Conservation (phyloP, 2,329 filamentous ascomycete species). For the Botrytis fabae region DNA sequence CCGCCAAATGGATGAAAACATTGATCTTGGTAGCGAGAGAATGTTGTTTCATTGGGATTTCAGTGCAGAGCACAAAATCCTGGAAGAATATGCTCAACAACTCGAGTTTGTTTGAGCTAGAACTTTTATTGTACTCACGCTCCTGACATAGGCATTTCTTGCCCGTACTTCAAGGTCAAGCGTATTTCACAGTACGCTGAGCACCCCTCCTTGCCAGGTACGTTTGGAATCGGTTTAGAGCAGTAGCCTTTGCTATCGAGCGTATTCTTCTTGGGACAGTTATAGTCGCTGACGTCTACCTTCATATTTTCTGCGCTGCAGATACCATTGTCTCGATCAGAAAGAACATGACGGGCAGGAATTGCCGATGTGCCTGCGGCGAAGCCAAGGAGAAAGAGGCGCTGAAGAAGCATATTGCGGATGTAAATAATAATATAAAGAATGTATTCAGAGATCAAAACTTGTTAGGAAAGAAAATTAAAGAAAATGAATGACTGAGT, state of each 20-base stretch:
- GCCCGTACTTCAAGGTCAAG: neutral
- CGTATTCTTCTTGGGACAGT: slow-evolving; percentile 11
- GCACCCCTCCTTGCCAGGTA: neutral
- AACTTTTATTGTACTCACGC: neutral
- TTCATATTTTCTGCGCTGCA: slow-evolving; percentile 4
- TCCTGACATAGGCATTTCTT: neutral
- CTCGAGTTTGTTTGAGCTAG: neutral
- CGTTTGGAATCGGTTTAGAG: neutral
- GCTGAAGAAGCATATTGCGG: neutral
- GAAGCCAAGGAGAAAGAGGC: neutral
- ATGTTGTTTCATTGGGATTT: neutral
- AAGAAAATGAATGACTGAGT: neutral
- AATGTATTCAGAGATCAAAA: neutral
- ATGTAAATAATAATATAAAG: neutral
- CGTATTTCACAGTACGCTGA: slow-evolving; percentile 12
- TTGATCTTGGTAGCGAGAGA: neutral
- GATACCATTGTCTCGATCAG: neutral
- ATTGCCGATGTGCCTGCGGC: neutral
- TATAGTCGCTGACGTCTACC: neutral
- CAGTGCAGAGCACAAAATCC: neutral
- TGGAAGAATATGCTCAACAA: neutral
- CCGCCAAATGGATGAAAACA: neutral
- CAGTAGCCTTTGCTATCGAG: neutral
- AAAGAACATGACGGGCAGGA: neutral
- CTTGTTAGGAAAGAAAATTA: neutral